Evolutionary conservation across 163 green algal genomes (phyloP), one percentile per base, ranked within the genome.

Genomic region (Scenedesmus sp.): DNA sequence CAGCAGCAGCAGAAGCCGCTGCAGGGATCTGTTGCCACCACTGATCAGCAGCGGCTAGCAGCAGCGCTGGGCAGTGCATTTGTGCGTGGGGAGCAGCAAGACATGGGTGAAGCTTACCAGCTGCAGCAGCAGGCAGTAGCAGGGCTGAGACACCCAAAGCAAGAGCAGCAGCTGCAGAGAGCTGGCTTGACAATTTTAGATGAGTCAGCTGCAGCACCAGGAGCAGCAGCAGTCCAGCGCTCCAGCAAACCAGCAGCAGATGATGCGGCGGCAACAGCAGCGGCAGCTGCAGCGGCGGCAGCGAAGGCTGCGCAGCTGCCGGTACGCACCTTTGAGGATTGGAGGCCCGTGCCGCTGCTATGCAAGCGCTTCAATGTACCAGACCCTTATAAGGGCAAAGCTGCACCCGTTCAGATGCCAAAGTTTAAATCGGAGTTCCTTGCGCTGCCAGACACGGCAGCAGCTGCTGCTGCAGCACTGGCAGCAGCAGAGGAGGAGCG

Each of bases 311-410:
- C 87, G 7, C 18, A 93, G 26, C 88, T 85, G 52, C 94, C 93
- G 1, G 87, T 94, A 0, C 90, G 95, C 8, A 94, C 64, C 23
- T 94, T 93, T 55, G 95, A 98, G 82, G 96, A 98, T 20, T 99
- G 98, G 98, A 90, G 96, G 67, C 98, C 98, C 10, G 93, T 91
- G 73, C 95, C 97, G 10, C 94, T 99, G 92, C 95, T 99, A 86
- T 99, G 98, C 95, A 98, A 97, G 94, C 95, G 98, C 0, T 98
- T 99, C 87, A 97, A 98, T 56, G 96, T 99, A 67, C 93, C 95
- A 0, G 97, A 99, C 90, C 97, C 97, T 0, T 98, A 97, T 94
- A 95, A 97, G 62, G 94, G 91, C 5, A 94, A 92, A 9, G 77
- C 86, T 23, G 59, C 54, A 9, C 91, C 92, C 2, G 34, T 82